Evolutionary conservation across 2,329 filamentous ascomycete genomes (phyloP), one percentile per base, ranked within the genome.

Genomic region (Talaromyces sp.): DNA sequence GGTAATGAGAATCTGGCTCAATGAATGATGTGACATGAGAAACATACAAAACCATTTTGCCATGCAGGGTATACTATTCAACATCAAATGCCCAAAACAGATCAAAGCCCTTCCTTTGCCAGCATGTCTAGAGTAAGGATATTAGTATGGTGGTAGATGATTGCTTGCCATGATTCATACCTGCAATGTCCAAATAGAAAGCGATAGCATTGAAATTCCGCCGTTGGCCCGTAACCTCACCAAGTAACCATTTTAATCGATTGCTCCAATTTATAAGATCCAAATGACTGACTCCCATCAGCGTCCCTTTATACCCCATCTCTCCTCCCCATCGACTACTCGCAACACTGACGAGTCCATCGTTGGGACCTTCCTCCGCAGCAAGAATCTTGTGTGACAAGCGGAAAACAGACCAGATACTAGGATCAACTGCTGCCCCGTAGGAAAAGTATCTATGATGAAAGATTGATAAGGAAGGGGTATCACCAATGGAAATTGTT

Each of bases 241-340:
- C 83, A 44, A 83, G 74, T 52, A 82, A 75, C 80, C 81, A 84
- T 60, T 84, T 80, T 33, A 86, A 61, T 27, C 83, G 74, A 57
- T 86, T 86, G 24, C 82, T 84, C 84, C 84, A 87, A 60, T 87
- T 87, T 68, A 87, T 87, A 56, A 86, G 65, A 60, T 87, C 84
- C 42, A 87, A 67, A 70, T 87, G 84, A 65, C 80, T 85, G 52
- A 86, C 84, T 3, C 81, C 81, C n/a, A 84, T 74, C 46, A 87
- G 64, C 1, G 84, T 87, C 24, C 84, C 84, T 65, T 85, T 83
- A 61, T 87, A 87, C 9, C 70, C 70, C 7, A 58, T 36, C n/a
- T 72, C 62, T 35, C 77, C 75, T 30, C 84, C 84, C 84, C 84
- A 87, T 55, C 73, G 76, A 61, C 81, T 82, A 55, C 82, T 86